phyloP scores from a whole-genome alignment of 1,284 basidiomycete species.

The Microbotryum lychnidis-dioicae region DNA sequence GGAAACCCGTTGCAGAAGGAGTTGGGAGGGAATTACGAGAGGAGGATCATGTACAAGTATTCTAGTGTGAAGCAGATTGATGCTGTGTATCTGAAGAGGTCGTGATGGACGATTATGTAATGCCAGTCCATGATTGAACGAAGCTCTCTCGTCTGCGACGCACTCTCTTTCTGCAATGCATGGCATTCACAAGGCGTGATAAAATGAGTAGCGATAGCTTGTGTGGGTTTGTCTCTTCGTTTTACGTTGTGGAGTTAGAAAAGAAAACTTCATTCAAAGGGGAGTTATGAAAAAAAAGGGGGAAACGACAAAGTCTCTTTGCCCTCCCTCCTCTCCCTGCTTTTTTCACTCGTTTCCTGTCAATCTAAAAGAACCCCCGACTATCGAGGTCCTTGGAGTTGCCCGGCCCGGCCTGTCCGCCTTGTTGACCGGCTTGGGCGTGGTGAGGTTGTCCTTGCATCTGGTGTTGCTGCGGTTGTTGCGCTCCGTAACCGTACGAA shows the following conservation, averaged over 20 bases:
- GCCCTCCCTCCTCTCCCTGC: background rate
- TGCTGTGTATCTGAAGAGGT: conserved; percentile 62
- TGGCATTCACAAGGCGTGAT: too few relatives aligned
- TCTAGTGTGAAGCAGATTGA: conserved; percentile 90
- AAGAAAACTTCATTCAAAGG: too few relatives aligned
- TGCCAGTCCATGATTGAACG: too few relatives aligned
- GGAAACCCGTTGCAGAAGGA: conserved; percentile 80
- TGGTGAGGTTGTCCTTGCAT: background rate
- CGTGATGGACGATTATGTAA: background rate
- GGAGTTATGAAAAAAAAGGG: background rate
- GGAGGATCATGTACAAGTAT: conserved; percentile 80
- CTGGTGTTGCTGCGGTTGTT: conserved; percentile 5
- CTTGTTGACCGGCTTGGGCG: conserved; percentile 2
- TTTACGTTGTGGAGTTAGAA: too few relatives aligned
- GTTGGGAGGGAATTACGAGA: conserved; percentile 67
- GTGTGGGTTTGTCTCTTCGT: too few relatives aligned
- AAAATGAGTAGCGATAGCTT: too few relatives aligned
- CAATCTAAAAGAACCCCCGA: too few relatives aligned
- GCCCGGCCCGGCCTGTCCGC: too few relatives aligned
- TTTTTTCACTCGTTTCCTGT: background rate
- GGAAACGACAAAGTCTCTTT: background rate
- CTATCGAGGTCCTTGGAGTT: too few relatives aligned
- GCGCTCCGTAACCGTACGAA: background rate
- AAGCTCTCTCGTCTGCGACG: too few relatives aligned
- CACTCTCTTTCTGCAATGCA: too few relatives aligned